phyloP scores from a whole-genome alignment of 140 eudicot species.

The Stevia rebaudiana region DNA sequence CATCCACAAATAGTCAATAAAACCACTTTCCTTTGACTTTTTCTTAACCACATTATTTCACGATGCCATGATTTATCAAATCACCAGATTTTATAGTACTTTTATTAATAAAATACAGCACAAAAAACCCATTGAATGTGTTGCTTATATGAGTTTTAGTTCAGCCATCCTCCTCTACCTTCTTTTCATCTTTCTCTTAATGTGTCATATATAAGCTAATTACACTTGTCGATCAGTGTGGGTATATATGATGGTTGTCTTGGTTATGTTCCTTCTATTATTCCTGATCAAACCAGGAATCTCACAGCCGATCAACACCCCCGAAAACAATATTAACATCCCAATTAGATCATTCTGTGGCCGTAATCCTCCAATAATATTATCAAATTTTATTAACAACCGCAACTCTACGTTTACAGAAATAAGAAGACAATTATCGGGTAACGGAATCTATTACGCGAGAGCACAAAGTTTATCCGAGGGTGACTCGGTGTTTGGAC shows the following conservation, averaged over 20 bases:
- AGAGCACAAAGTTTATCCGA: conserved; percentile 22
- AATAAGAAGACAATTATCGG: conserved; percentile 28
- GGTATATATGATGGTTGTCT: conserved; percentile 19
- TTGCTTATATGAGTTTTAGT: neutral
- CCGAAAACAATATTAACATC: conserved; percentile 15
- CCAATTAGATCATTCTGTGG: conserved; percentile 34
- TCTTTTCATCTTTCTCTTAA: neutral
- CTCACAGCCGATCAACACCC: conserved; percentile 19
- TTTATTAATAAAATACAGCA: neutral
- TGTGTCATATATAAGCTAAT: neutral
- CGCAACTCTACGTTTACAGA: conserved; percentile 27
- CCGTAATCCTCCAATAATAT: conserved; percentile 26
- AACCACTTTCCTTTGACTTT: conserved; percentile 4
- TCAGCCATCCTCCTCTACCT: neutral
- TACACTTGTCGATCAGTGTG: conserved; percentile 2
- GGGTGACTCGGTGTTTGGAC: conserved; percentile 36
- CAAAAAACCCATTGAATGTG: neutral
- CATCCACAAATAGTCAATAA: neutral
- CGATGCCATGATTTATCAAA: neutral
- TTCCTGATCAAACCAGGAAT: neutral
- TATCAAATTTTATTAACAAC: conserved; percentile 19
- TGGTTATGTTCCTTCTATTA: conserved; percentile 14
- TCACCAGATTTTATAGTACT: neutral
- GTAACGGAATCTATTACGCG: conserved; percentile 19
- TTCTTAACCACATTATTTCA: neutral